Percentiles rank a stretch among this genome's conserved stretches.
These are phyloP conservation scores for Acanthamoeba culbertsoni DNA, from an alignment of 208 protist species.

Conservation along the genomic window DNA sequence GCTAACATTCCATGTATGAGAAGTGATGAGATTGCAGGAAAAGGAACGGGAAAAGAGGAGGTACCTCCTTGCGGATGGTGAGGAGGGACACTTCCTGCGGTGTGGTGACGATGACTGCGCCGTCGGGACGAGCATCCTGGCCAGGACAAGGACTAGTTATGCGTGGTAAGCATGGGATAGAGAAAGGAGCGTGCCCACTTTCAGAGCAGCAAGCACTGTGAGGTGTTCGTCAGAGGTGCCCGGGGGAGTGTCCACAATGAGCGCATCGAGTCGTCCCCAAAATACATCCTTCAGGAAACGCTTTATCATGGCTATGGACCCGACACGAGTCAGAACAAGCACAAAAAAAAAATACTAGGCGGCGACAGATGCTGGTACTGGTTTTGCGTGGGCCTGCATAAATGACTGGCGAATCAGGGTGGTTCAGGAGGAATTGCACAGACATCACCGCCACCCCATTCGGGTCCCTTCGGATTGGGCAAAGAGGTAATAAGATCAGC, in stretches of 20 bases:
- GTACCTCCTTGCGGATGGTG: constrained; percentile 38
- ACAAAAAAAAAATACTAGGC: not conserved
- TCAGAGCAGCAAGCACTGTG: constrained; percentile 92
- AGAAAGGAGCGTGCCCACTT: constrained; percentile 31
- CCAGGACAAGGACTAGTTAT: not conserved
- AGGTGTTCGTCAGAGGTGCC: constrained; percentile 99
- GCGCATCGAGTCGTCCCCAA: constrained; percentile 96
- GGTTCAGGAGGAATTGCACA: constrained; percentile 96
- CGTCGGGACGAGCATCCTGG: constrained; percentile 47
- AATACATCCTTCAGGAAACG: constrained; percentile 97
- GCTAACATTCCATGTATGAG: constrained; percentile 8
- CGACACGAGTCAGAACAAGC: too few relatives aligned
- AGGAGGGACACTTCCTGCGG: constrained; percentile 85
- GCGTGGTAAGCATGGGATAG: not conserved
- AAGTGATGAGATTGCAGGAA: not conserved
- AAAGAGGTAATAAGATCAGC: not conserved
- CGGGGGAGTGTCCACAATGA: constrained; percentile 99
- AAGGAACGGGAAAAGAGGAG: not conserved
- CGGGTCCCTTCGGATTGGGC: constrained; percentile 73
- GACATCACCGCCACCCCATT: constrained; percentile 97
- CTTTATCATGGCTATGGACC: constrained; percentile 93
- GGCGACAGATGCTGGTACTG: constrained; percentile 40
- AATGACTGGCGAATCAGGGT: constrained; percentile 95
- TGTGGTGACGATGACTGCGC: constrained; percentile 88
- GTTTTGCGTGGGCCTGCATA: constrained; percentile 97